phyloP scores from a whole-genome alignment of 345 rosid genomes.

The Chamaenerion angustifolium region DNA sequence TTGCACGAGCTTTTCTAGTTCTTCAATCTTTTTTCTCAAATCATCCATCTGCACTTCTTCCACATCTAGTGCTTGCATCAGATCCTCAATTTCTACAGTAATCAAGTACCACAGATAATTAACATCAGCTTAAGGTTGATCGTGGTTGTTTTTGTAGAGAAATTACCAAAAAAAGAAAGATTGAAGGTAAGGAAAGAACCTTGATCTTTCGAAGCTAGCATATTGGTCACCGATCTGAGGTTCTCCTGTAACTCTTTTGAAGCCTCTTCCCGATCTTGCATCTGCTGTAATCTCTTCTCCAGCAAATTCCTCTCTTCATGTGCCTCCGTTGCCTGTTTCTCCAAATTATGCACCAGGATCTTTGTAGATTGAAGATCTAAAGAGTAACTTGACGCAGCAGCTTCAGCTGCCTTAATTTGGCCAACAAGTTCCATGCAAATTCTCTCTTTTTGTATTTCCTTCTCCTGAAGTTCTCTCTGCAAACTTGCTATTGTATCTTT shows the following conservation, averaged over 20 bases:
- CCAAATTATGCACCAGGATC: slow-evolving; percentile 34
- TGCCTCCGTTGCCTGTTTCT: slow-evolving; percentile 32
- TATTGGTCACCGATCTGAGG: slow-evolving; percentile 34
- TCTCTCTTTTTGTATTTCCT: slow-evolving; percentile 65
- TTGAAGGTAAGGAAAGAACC: slow-evolving; percentile 26
- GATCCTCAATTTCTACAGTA: slow-evolving; percentile 66
- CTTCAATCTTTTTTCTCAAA: slow-evolving; percentile 43
- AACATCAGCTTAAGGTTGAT: neutral
- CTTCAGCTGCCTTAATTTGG: slow-evolving; percentile 92
- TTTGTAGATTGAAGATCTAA: slow-evolving; percentile 57
- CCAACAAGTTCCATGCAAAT: slow-evolving; percentile 67
- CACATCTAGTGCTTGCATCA: slow-evolving; percentile 96
- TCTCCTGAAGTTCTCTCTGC: slow-evolving; percentile 90
- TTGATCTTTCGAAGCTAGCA: slow-evolving; percentile 66
- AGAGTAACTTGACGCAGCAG: slow-evolving; percentile 40
- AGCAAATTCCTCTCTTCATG: slow-evolving; percentile 37
- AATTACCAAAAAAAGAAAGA: slow-evolving; percentile 3
- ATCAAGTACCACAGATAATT: slow-evolving; percentile 6
- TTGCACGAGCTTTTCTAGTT: slow-evolving; percentile 40
- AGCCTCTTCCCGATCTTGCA: slow-evolving; percentile 43
- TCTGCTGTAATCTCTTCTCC: slow-evolving; percentile 38
- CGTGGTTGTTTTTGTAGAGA: too few species aligned
- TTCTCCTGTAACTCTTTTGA: slow-evolving; percentile 39
- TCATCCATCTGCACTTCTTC: slow-evolving; percentile 90
- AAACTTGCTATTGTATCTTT: slow-evolving; percentile 45